A percentile compares a stretch with the other conserved stretches of the same genome.
These are phyloP conservation scores for Coleophoma eucalyptorum DNA, from an alignment of 2,329 filamentous ascomycete genomes.

Conservation along the genomic window DNA sequence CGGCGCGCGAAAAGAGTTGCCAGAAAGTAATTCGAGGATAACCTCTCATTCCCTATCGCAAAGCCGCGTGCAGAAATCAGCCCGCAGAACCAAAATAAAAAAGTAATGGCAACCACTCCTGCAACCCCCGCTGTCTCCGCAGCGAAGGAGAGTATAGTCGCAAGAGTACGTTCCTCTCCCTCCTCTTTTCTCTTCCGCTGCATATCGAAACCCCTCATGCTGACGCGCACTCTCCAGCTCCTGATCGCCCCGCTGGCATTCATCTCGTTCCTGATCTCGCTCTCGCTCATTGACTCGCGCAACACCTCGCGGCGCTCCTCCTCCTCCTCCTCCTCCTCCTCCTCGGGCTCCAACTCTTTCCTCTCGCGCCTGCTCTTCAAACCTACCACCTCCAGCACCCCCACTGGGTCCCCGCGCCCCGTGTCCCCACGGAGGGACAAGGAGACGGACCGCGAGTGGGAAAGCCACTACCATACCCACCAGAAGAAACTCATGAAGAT, in stretches of 20 bases:
- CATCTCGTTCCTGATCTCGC: slow-evolving; percentile 28
- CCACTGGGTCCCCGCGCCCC: slow-evolving; percentile 14
- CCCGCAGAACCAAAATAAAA: neutral
- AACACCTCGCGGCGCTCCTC: slow-evolving; percentile 17
- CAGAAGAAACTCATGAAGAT: slow-evolving; percentile 27
- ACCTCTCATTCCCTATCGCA: no score
- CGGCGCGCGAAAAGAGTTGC: no score
- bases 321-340: slow-evolving; percentile 4
- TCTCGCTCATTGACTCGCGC: slow-evolving; percentile 22
- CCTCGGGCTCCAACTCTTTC: neutral
- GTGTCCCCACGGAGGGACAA: neutral
- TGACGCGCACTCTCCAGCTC: slow-evolving; percentile 11
- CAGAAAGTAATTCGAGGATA: no score
- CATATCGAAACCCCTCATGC: neutral
- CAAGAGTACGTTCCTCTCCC: neutral
- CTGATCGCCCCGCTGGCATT: slow-evolving; percentile 27
- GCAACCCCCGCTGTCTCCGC: neutral
- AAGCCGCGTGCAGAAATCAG: no score
- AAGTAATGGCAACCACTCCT: neutral
- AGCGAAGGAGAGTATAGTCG: neutral
- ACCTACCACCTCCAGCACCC: slow-evolving; percentile 16
- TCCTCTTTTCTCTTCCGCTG: neutral
- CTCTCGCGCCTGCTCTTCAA: neutral
- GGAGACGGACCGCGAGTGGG: neutral
- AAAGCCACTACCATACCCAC: slow-evolving; percentile 24